Base-by-base conservation (phyloP, 2,329 filamentous ascomycete genomes). In the Fusarium euwallaceae region DNA sequence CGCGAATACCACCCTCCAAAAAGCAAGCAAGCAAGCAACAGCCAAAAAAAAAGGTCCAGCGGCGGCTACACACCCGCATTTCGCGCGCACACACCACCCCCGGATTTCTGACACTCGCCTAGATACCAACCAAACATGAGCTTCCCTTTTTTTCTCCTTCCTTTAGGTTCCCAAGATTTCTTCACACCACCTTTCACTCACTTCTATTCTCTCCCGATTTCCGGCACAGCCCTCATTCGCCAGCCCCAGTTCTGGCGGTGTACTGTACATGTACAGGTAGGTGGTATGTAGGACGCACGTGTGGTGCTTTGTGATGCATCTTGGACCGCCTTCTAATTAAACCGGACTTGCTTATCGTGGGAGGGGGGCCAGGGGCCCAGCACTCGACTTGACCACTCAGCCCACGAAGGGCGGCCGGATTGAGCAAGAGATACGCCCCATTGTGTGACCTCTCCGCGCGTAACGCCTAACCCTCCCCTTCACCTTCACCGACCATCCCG, bases 201-300 rank as follows among this genome's bases (percentile, higher is more conserved):
- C 29, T 58, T 61, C 63, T 53, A 60, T 61, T 61, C 64, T 45
- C 66, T 62, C 72, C 71, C 76, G 69, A 74, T 68, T 63, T 59
- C 72, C 69, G 41, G 66, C 64, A 32, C 59, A 48, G 16, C 56
- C 61, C 64, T 71, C 58, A 78, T 78, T 78, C 72, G 76, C 24
- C 36, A 39, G 63, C 51, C 8, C 39, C 37, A 20, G 68, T 77
- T 53, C 64, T 76, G 65, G 76, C 76, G 76, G 76, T 78, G 76
- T 72, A 76, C 37, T 51, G 62, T 67, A 43, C 69, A 60, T 48
- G 48, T n/a, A 53, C 48, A 22, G 55, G 55, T 37, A 64, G 41
- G 67, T 55, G 39, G 63, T 37, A 69, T 53, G 36, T 64, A 55
- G 45, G 32, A 62, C 56, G 58, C 59, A 62, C 56, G 69, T 75